A percentile compares a stretch with the other conserved stretches of the same genome.
phyloP scores from a whole-genome alignment of 148 eudicot species.

The Fagopyrum tataricum region DNA sequence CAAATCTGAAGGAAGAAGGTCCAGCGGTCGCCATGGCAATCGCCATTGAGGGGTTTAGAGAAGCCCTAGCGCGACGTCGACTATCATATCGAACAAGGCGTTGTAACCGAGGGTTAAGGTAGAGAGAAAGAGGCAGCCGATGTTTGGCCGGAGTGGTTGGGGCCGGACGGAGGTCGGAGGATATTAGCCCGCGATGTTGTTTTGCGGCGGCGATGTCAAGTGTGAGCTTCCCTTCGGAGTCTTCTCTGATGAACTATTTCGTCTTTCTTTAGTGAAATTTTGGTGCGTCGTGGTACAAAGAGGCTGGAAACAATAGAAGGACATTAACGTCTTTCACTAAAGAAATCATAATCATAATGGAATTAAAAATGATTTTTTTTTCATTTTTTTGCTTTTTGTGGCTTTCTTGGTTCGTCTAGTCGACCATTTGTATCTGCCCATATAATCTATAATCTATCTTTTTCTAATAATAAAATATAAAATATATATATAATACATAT shows the following conservation, averaged over 20 bases:
- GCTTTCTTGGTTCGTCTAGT: too few species aligned
- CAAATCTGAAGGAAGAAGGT: conserved; percentile 49
- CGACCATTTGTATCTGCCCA: too few species aligned
- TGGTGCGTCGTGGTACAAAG: not conserved
- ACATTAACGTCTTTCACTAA: not conserved
- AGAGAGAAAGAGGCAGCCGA: not conserved
- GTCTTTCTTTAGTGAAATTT: not conserved
- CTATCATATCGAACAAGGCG: not conserved
- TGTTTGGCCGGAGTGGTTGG: not conserved
- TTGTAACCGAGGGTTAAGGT: not conserved
- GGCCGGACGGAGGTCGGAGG: not conserved
- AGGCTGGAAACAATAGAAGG: not conserved
- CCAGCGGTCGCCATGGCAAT: conserved; percentile 31
- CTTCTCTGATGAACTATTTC: not conserved
- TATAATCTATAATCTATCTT: too few species aligned
- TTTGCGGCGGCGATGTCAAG: conserved; percentile 1
- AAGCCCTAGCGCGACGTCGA: conserved; percentile 3
- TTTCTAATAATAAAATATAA: too few species aligned
- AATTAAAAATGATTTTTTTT: too few species aligned
- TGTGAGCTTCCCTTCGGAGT: not conserved
- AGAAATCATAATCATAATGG: not conserved
- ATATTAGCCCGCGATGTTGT: not conserved
- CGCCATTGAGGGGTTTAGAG: conserved; percentile 21
- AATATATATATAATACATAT: too few species aligned
- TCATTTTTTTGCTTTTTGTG: too few species aligned